Conservation (phyloP, 768 basidiomycete species). For the Termitomyces sp. region DNA sequence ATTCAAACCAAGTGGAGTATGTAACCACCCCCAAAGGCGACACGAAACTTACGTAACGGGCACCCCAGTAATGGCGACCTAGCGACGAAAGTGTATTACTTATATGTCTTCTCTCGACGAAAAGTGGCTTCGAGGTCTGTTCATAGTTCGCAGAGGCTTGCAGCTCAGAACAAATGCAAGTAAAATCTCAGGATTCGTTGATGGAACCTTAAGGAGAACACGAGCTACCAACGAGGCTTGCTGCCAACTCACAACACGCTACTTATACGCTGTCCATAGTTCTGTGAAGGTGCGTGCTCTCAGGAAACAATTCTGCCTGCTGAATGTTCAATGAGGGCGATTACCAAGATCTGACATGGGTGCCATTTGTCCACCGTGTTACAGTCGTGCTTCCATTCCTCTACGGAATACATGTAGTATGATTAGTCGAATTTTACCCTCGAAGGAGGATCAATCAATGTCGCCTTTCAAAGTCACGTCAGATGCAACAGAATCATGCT, state of each 20-base stretch:
- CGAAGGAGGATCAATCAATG: constrained; percentile 51
- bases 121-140: not conserved
- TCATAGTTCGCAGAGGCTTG: not conserved
- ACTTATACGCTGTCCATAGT: not conserved
- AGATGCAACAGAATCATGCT: not conserved
- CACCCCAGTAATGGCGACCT: not conserved
- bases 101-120: no score
- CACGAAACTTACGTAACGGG: not conserved
- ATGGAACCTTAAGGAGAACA: not conserved
- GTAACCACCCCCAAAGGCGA: not conserved
- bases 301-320: not conserved
- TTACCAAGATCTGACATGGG: not conserved
- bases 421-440: constrained; percentile 44
- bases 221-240: not conserved
- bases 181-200: not conserved
- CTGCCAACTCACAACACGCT: not conserved
- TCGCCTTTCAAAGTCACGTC: constrained; percentile 30
- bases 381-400: constrained; percentile 6
- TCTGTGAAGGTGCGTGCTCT: not conserved
- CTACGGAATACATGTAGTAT: constrained; percentile 12
- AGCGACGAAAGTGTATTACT: not conserved
- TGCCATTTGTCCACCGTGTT: not conserved
- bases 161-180: not conserved
- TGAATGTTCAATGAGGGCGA: not conserved
- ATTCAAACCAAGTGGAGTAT: not conserved